Base-by-base conservation (phyloP, 345 rosid species). In the Erucastrum elatum region DNA sequence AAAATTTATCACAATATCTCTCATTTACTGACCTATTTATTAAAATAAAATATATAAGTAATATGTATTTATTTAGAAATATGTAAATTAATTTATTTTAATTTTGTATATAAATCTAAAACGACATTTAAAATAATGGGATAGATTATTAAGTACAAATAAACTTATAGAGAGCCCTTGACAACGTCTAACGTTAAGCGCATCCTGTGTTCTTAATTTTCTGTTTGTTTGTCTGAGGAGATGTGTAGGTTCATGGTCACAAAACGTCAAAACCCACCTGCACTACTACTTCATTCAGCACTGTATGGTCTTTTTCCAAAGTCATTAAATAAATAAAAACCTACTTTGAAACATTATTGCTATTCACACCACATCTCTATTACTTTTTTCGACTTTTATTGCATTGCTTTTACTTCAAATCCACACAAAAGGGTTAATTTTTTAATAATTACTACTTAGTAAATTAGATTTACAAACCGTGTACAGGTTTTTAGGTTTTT, bases 251-350 rank as follows among this genome's bases (percentile, higher is more conserved):
- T 84, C 88, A 84, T 84, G 76, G 83, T 86, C 84, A 80, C 81
- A 70, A 82, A 87, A 75, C 65, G 65, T 61, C 65, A 61, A 61
- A 29, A 61, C 88, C 90, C 86, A 81, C 87, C 84, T 82, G 84
- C 89, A 80, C 87, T 86, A 80, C 82, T 92, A 77, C 88, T 74
- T 84, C 87, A 75, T 82, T 83, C 70, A 81, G 77, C 72, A 81
- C 74, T 78, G 85, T 79, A 34, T 55, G 83, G 87, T 83, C 88
- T 74, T 64, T 74, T 80, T 77, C 76, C 61, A 71, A 72, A 84
- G 87, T 88, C 88, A 83, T 83, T 53, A 15, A 53, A 53, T 26
- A 77, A 79, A 26, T 29, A 3, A 16, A 53, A n/a, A 78, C 81
- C 76, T 78, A 58, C 78, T 79, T 79, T 34, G 17, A 35, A 61